Conservation (phyloP, 2,329 filamentous ascomycete species). For the Nemania sp. region DNA sequence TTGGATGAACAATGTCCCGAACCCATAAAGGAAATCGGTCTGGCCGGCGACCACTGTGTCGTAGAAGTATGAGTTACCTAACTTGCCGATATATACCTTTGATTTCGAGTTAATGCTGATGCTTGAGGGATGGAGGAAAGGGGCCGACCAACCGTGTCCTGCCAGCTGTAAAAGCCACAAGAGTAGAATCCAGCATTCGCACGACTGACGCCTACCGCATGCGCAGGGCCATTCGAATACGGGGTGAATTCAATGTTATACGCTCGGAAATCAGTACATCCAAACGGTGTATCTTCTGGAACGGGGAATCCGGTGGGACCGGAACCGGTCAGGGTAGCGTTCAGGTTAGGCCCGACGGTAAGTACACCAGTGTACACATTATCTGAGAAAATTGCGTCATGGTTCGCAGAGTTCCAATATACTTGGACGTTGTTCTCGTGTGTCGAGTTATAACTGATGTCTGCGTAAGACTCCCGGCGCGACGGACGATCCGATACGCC, state of each 20-base stretch:
- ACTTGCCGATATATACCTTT: constrained; percentile 65
- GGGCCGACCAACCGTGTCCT: constrained; percentile 60
- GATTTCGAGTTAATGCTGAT: not conserved
- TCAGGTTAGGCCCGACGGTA: constrained; percentile 65
- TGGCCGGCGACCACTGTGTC: constrained; percentile 63
- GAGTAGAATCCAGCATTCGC: constrained; percentile 70
- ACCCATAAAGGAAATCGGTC: constrained; percentile 71
- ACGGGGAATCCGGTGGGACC: constrained; percentile 66
- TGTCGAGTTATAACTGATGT: constrained; percentile 30
- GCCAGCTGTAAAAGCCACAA: constrained; percentile 67
- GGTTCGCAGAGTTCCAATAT: constrained; percentile 60
- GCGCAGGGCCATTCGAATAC: constrained; percentile 55
- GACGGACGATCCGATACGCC: constrained; percentile 55
- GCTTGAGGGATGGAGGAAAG: not conserved
- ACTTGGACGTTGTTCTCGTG: constrained; percentile 55
- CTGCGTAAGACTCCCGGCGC: constrained; percentile 34
- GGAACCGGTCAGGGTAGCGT: constrained; percentile 63
- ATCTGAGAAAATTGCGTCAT: constrained; percentile 51
- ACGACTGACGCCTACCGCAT: constrained; percentile 63
- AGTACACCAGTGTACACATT: constrained; percentile 66
- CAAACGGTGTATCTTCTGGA: constrained; percentile 63
- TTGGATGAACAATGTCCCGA: constrained; percentile 66
- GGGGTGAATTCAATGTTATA: constrained; percentile 68
- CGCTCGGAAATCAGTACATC: constrained; percentile 63
- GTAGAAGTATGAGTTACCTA: constrained; percentile 68